Evolutionary conservation across 805 yeast species (phyloP), one percentile per base, ranked within the genome.

Genomic region (Candida ascalaphidarum): DNA sequence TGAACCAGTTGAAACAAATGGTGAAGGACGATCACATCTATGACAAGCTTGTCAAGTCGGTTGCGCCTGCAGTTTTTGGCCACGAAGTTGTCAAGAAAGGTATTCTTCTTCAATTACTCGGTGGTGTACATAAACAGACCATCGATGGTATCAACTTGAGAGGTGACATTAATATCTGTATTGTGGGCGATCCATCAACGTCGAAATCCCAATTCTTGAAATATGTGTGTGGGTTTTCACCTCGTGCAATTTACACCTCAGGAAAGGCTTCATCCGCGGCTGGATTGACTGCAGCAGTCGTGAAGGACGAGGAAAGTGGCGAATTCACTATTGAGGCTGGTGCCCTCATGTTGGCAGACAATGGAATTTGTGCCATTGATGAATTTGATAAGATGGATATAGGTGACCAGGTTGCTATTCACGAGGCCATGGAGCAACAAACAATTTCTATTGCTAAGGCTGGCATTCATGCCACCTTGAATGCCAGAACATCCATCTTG

Each of bases 401-500:
- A 23, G 58, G 77, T 2, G 97, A 92, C 58, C 97, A 92, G 59
- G 97, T 92, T 31, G 97, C 97, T 3, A 89, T 92, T 61, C 98
- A 92, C 61, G 98, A 92, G 62, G 98, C 97, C 14, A 92, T 92
- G 98, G 98, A 92, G 68, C 98, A 92, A 60, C 98, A 92, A 57
- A 92, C 98, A 0, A 92, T 92, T 41, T 88, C 96, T 11, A 92
- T 92, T 47, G 96, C 98, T 8, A 92, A 92, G 54, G 98, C 98
- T 1, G 98, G 98, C 48, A 92, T 92, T 39, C 96, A 92, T 49
- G 97, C 98, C 2, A 92, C 98, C 1, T 64, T 92, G 46, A 92
- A 92, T 53, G 98, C 98, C 2, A 72, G 98, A 48, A 85, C 98
- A 0, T 85, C 96, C 0, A 92, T 92, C 43, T 60, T 92, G 27